Conservation (phyloP, 805 yeast genomes). For the Ogataea degrootiae region DNA sequence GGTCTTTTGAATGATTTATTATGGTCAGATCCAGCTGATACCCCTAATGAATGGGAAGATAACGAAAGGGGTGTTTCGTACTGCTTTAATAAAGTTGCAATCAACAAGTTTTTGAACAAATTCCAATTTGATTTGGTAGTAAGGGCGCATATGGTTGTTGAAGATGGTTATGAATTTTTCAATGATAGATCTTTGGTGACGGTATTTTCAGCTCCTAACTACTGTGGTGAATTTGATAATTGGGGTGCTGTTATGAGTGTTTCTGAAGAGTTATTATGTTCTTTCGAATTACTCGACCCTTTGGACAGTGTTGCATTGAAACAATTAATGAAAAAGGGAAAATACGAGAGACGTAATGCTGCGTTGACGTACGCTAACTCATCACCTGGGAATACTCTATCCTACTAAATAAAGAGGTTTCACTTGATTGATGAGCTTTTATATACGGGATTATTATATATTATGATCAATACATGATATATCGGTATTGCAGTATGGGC, state of each 20-base stretch:
- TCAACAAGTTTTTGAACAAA: constrained; percentile 67
- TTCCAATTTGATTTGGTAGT: constrained; percentile 79
- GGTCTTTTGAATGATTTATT: constrained; percentile 72
- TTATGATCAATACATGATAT: too few species aligned
- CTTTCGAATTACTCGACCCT: constrained; percentile 91
- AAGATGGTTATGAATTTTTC: constrained; percentile 75
- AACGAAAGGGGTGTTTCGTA: constrained; percentile 82
- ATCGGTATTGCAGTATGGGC: too few species aligned
- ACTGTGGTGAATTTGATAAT: constrained; percentile 81
- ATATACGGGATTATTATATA: too few species aligned
- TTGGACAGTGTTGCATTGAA: constrained; percentile 88
- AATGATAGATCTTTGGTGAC: constrained; percentile 68
- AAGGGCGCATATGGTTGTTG: constrained; percentile 86
- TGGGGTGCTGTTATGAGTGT: constrained; percentile 99
- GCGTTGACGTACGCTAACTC: constrained; percentile 22
- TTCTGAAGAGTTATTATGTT: constrained; percentile 84
- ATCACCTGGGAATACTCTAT: constrained; percentile 12
- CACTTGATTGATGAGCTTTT: background rate
- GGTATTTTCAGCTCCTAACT: constrained; percentile 71
- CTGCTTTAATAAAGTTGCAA: constrained; percentile 75
- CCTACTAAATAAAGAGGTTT: constrained; percentile 4
- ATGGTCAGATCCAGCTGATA: constrained; percentile 86
- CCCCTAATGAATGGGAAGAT: constrained; percentile 81
- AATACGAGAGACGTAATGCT: constrained; percentile 74
- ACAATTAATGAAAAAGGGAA: constrained; percentile 92